Base-by-base conservation (phyloP, 805 yeast genomes). In the Cyberlindnera bimundalis region DNA sequence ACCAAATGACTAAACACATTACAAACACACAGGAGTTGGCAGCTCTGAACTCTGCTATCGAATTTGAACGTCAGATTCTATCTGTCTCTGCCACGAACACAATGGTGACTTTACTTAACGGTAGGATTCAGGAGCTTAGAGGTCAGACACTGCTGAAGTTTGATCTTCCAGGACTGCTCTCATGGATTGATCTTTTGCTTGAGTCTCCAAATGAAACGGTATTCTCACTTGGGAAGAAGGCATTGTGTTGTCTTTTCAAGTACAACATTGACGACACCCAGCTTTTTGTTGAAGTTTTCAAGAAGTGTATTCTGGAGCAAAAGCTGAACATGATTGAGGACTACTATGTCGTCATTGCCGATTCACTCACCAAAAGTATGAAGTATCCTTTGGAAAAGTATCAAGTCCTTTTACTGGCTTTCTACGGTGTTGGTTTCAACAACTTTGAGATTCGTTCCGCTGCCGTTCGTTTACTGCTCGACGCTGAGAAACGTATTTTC, bases 181-280 rank as follows among this genome's bases (percentile, higher is more conserved):
- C 72, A 13, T 93, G 98, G 98, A 74, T 88, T n/a, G 82, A 82
- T 53, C 70, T 87, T 2, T 65, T 91, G 18, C 71, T 90, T 39
- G 66, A 70, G 17, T 72, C 83, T 0, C 71, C 75, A 4, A 78
- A 76, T 35, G 83, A 79, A 8, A 66, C 67, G 24, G 67, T 83
- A 19, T 78, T 74, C 39, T 73, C 67, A 4, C 59, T 84, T 27
- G 98, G 96, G 0, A 71, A 78, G 17, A 65, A 66, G 13, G 96
- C 97, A 0, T 64, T 93, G 31, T 67, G 71, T 34, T 86, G 84
- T 50, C 66, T 93, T 28, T 66, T 93, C 16, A 66, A 62, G 10
- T 67, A 73, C 33, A 90, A 91, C 56, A 65, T 74, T 4, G 72
- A 72, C 10, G 73, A 78, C 33, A 60, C 65, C 1, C 78, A 74